Evolutionary conservation across 257 asterid genomes (phyloP), one percentile per base, ranked within the genome.

Genomic region (Phtheirospermum japonicum): DNA sequence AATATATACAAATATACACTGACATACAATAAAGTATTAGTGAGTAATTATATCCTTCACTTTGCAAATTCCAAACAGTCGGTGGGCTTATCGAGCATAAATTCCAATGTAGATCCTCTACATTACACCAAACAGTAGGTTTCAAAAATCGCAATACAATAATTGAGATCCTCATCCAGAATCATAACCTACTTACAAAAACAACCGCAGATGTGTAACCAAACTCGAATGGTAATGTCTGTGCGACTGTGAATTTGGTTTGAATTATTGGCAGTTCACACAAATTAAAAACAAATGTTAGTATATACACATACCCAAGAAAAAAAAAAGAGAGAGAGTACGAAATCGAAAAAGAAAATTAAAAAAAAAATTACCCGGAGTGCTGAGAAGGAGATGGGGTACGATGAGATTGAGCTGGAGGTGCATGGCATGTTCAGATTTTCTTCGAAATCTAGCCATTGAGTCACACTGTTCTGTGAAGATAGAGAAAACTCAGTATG

Each of bases 361-460:
- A 16, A 46, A 12, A 8, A 0, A 4, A 36, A 10, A 37, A 10
- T 4, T 75, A 93, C 99, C 99, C 99, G 18, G 99, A 93, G 6
- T 97, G 99, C 77, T 93, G 99, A 74, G 99, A 93, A 58, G 99
- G 96, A 48, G 99, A 93, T 68, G n/a, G 92, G 77, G 46, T 83
- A 82, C 97, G 86, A 28, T 82, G 81, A 66, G 86, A 64, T 66
- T 83, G 90, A 80, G 95, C 82, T 68, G 97, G 96, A 55, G 99
- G 99, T 9, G 95, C 90, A 88, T 90, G 6, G 61, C 67, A 39
- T 45, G 48, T 43, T 48, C 68, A 18, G 64, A 61, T 55, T 65
- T n/a, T n/a, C 75, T 50, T 65, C 73, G n/a, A 65, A 68, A 68
- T 32, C 36, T 69, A 56, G 45, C 64, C 4, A 65, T 13, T 12